A percentile compares a stretch with the other conserved stretches of the same genome.
phyloP scores from a whole-genome alignment of 2,329 filamentous ascomycete species.

The Drechslera avenae region DNA sequence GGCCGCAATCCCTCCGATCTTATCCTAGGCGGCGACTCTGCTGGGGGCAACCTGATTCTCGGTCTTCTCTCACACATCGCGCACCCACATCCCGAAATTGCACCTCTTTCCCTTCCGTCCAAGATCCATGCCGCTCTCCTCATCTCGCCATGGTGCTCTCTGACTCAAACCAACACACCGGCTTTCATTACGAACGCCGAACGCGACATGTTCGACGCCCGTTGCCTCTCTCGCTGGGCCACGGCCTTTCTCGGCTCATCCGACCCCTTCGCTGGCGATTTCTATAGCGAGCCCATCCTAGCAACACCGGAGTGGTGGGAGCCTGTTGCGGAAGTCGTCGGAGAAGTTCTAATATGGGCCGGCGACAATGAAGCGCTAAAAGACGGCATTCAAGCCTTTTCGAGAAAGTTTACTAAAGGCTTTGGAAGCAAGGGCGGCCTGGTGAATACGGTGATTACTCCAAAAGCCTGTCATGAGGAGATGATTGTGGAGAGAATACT shows the following conservation, averaged over 20 bases:
- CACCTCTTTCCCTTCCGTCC: constrained; percentile 48
- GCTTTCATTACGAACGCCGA: constrained; percentile 54
- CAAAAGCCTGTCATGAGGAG: constrained; percentile 50
- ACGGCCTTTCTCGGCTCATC: constrained; percentile 53
- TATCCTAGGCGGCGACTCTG: constrained; percentile 59
- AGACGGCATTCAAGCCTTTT: constrained; percentile 61
- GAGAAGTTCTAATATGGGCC: constrained; percentile 58
- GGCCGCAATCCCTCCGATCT: constrained; percentile 49
- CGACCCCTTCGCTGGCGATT: constrained; percentile 55
- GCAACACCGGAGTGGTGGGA: constrained; percentile 62
- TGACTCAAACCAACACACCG: constrained; percentile 52
- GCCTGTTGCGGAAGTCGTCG: constrained; percentile 51
- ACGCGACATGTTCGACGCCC: constrained; percentile 57
- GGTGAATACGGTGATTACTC: constrained; percentile 45
- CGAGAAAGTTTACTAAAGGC: constrained; percentile 53
- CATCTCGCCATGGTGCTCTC: constrained; percentile 64
- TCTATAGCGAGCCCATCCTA: constrained; percentile 59
- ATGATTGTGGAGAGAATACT: constrained; percentile 50
- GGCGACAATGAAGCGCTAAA: constrained; percentile 63
- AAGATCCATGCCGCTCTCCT: constrained; percentile 59
- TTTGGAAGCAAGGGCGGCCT: constrained; percentile 38
- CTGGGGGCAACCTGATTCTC: constrained; percentile 57
- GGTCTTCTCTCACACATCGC: constrained; percentile 57
- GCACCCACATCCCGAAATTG: constrained; percentile 62
- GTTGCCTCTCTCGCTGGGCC: constrained; percentile 54